Conservation (phyloP, 2,329 filamentous ascomycete genomes). For the Rhinocladiella similis region DNA sequence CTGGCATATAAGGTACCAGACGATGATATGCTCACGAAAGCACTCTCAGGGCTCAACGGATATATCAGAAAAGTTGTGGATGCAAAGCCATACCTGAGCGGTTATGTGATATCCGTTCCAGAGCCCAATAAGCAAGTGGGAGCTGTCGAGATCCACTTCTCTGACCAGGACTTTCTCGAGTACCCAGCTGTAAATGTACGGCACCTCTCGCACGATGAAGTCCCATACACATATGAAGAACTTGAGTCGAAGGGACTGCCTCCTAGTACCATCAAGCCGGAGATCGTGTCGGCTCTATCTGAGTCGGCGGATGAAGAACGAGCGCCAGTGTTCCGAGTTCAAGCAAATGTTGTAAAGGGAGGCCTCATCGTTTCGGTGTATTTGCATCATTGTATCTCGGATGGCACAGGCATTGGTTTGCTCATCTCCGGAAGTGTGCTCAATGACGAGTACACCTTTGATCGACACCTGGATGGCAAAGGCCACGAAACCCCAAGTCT, state of each 20-base stretch:
- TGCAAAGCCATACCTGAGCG: conserved; percentile 29
- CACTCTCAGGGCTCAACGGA: conserved; percentile 15
- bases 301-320: conserved; percentile 24
- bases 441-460: conserved; percentile 23
- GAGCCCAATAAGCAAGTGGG: conserved; percentile 13
- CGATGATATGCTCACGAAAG: conserved; percentile 4
- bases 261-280: conserved; percentile 26
- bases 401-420: conserved; percentile 27
- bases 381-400: conserved; percentile 30
- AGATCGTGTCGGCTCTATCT: conserved; percentile 25
- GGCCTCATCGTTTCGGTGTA: conserved; percentile 29
- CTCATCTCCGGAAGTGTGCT: conserved; percentile 26
- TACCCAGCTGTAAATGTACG: conserved; percentile 24
- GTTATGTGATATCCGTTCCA: conserved; percentile 24
- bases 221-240: conserved; percentile 26
- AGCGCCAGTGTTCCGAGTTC: conserved; percentile 27
- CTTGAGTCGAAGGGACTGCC: conserved; percentile 22
- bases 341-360: conserved; percentile 28
- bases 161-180: conserved; percentile 24
- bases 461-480: conserved; percentile 16
- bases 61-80: conserved; percentile 25
- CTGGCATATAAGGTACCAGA: conserved; percentile 24
- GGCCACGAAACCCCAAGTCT: conserved; percentile 12
- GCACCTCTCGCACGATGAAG: conserved; percentile 20
- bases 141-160: conserved; percentile 27